A percentile compares a stretch with the other conserved stretches of the same genome.
Evolutionary conservation across 495 filamentous ascomycete genomes (phyloP).

Genomic region (Pseudomonodictys pantanalensis): DNA sequence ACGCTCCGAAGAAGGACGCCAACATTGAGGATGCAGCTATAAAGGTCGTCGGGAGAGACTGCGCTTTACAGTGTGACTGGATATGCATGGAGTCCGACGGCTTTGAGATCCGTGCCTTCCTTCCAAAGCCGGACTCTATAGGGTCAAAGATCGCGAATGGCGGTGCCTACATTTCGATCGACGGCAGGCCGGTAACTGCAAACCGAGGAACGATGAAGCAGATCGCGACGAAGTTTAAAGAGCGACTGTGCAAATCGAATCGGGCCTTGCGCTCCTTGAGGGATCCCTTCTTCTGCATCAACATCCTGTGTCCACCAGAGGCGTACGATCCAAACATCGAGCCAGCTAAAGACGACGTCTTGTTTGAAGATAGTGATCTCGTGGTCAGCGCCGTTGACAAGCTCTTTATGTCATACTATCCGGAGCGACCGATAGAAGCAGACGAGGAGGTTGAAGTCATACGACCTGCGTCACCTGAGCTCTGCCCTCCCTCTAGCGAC

Average conservation of each 20-base stretch:
- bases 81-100: constrained; percentile 36
- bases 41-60: constrained; percentile 67
- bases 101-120: constrained; percentile 56
- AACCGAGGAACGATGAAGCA: constrained; percentile 63
- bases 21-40: constrained; percentile 62
- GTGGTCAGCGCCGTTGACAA: constrained; percentile 54
- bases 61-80: constrained; percentile 54
- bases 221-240: constrained; percentile 60
- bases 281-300: constrained; percentile 71
- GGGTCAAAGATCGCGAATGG: constrained; percentile 53
- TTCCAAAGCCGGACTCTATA: constrained; percentile 56
- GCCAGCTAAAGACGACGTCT: constrained; percentile 82
- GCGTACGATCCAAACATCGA: constrained; percentile 89
- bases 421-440: neutral
- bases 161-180: constrained; percentile 71
- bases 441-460: neutral
- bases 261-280: constrained; percentile 32
- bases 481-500: neutral
- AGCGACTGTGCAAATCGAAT: constrained; percentile 30
- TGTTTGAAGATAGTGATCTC: constrained; percentile 63
- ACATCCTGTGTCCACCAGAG: constrained; percentile 65
- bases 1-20: constrained; percentile 58
- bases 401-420: constrained; percentile 11
- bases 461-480: constrained; percentile 6
- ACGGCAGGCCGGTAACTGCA: constrained; percentile 70